Conservation (phyloP, 345 rosid genomes). For the Crucihimalaya himalaica region DNA sequence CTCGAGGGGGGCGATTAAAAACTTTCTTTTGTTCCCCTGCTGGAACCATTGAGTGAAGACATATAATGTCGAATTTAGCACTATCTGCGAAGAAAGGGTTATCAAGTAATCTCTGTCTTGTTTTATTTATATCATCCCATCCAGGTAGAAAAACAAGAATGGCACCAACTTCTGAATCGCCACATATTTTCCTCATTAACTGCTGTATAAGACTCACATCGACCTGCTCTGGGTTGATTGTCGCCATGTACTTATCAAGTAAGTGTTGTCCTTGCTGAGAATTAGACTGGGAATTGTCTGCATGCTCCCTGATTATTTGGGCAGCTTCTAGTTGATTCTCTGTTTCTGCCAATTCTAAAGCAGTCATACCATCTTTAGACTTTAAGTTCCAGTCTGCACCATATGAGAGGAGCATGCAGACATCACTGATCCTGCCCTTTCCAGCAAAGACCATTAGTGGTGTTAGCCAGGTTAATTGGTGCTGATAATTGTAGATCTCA, state of each 20-base stretch:
- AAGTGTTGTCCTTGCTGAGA: conserved; percentile 51
- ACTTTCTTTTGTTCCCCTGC: conserved; percentile 83
- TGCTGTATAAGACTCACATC: conserved; percentile 80
- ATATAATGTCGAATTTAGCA: conserved; percentile 63
- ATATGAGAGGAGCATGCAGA: conserved; percentile 80
- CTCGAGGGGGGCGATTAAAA: conserved; percentile 65
- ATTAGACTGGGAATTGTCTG: conserved; percentile 41
- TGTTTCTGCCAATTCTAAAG: conserved; percentile 65
- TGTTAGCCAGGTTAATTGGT: conserved; percentile 65
- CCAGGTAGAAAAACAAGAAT: conserved; percentile 96
- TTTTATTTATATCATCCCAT: conserved; percentile 91
- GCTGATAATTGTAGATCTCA: conserved; percentile 69
- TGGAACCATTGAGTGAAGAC: conserved; percentile 96
- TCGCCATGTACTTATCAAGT: conserved; percentile 68
- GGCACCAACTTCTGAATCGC: conserved; percentile 74
- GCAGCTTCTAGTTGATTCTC: conserved; percentile 72
- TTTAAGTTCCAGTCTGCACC: conserved; percentile 65
- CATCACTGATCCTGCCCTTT: conserved; percentile 80
- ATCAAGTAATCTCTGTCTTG: conserved; percentile 59
- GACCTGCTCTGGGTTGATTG: conserved; percentile 59
- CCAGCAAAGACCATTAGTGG: conserved; percentile 92
- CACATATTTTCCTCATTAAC: conserved; percentile 70
- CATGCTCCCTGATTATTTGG: conserved; percentile 57
- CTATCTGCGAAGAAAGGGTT: conserved; percentile 57
- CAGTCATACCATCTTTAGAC: conserved; percentile 67